phyloP scores from a whole-genome alignment of 768 basidiomycete genomes.

The Amanita phalloides region DNA sequence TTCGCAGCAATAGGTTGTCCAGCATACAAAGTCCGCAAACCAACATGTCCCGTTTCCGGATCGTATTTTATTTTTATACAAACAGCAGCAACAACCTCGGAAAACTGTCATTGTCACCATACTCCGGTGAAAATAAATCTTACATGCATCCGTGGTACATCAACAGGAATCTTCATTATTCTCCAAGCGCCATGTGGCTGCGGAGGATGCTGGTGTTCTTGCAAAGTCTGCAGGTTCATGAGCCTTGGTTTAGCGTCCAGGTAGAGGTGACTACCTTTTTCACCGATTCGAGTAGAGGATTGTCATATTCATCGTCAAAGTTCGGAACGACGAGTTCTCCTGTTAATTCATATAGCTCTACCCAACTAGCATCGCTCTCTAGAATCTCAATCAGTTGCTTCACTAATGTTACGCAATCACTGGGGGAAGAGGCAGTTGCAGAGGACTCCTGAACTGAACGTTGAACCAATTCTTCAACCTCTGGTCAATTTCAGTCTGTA shows the following conservation, averaged over 20 bases:
- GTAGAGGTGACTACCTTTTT: slow-evolving; percentile 17
- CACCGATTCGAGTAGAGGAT: slow-evolving; percentile 19
- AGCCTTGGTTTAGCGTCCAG: background rate
- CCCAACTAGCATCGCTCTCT: slow-evolving; percentile 56
- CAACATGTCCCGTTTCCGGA: slow-evolving; percentile 20
- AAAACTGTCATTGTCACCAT: slow-evolving; percentile 1
- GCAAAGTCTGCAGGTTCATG: slow-evolving; percentile 24
- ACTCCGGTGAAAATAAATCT: slow-evolving; percentile 50
- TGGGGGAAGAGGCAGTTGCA: slow-evolving; percentile 19
- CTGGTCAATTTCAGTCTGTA: slow-evolving; percentile 23
- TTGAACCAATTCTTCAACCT: slow-evolving; percentile 57
- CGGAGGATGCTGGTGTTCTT: slow-evolving; percentile 29
- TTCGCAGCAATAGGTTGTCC: slow-evolving; percentile 76
- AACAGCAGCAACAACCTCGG: slow-evolving; percentile 60
- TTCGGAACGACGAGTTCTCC: slow-evolving; percentile 56
- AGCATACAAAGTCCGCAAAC: slow-evolving; percentile 50
- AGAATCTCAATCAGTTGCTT: slow-evolving; percentile 45
- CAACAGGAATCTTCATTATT: slow-evolving; percentile 67
- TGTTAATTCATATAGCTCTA: slow-evolving; percentile 57
- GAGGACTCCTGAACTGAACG: slow-evolving; percentile 33
- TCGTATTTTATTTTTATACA: slow-evolving; percentile 34
- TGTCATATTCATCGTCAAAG: slow-evolving; percentile 18
- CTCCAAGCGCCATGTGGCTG: slow-evolving; percentile 46
- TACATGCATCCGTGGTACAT: slow-evolving; percentile 64
- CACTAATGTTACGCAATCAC: slow-evolving; percentile 29